These are phyloP conservation scores for Apiospora sp. DNA, from an alignment of 2,329 filamentous ascomycete species.

Conservation along the genomic window DNA sequence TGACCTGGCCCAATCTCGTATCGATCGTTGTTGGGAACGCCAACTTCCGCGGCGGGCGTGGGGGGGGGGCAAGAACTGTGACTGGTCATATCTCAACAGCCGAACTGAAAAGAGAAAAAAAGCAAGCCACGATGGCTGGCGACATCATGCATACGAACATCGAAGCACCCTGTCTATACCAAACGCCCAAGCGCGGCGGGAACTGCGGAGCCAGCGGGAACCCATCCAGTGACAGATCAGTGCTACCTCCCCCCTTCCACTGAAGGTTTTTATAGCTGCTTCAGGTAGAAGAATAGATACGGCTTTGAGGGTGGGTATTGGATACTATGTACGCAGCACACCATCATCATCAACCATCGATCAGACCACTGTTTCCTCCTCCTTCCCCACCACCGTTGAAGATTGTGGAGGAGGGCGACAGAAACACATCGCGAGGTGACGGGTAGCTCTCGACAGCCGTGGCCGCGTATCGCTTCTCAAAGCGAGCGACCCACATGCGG, in stretches of 20 bases:
- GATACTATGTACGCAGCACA: not conserved
- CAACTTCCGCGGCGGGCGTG: not conserved
- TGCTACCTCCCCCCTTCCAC: not conserved
- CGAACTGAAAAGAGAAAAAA: not conserved
- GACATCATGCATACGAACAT: not conserved
- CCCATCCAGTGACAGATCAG: not conserved
- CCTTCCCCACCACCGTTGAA: not conserved
- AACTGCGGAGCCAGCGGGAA: not conserved
- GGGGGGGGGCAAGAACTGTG: too few species aligned
- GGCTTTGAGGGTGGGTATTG: not conserved
- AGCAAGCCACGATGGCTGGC: slow-evolving; percentile 1
- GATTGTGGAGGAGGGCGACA: not conserved
- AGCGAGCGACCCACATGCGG: slow-evolving; percentile 39
- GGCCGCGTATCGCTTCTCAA: slow-evolving; percentile 45
- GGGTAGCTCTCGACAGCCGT: slow-evolving; percentile 30
- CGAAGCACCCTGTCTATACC: not conserved
- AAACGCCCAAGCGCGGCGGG: not conserved
- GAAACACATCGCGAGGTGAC: not conserved
- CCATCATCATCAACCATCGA: not conserved
- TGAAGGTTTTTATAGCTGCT: not conserved
- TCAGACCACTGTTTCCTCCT: not conserved
- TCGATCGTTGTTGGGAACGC: not conserved
- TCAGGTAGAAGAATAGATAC: not conserved
- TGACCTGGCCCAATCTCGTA: not conserved
- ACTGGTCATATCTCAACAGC: not conserved